Conservation (phyloP, 805 yeast genomes). For the Metschnikowia shivogae region DNA sequence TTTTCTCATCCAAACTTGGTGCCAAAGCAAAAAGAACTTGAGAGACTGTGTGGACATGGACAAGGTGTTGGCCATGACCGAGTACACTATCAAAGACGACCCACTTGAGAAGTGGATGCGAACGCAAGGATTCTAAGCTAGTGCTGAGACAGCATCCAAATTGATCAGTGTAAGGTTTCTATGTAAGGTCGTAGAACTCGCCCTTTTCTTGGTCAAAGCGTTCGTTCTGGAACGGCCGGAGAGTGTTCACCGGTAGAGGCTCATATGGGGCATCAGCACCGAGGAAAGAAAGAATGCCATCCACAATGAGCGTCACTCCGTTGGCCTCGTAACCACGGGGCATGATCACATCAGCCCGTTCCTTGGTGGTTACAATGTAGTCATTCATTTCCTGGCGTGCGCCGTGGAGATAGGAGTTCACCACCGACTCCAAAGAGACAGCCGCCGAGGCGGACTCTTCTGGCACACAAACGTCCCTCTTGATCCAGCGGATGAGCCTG, state of each 20-base stretch:
- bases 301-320: slow-evolving; percentile 58
- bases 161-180: neutral
- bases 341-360: slow-evolving; percentile 67
- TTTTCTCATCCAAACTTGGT: slow-evolving; percentile 65
- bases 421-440: slow-evolving; percentile 31
- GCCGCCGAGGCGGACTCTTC: neutral
- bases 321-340: slow-evolving; percentile 64
- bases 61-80: slow-evolving; percentile 39
- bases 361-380: slow-evolving; percentile 64
- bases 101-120: slow-evolving; percentile 42
- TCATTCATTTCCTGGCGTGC: slow-evolving; percentile 66
- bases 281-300: slow-evolving; percentile 50
- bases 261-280: slow-evolving; percentile 15
- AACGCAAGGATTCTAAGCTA: slow-evolving; percentile 4
- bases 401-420: slow-evolving; percentile 47
- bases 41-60: slow-evolving; percentile 52
- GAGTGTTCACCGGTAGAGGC: slow-evolving; percentile 16
- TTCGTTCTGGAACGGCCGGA: slow-evolving; percentile 34
- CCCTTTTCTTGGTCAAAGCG: slow-evolving; percentile 38
- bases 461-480: slow-evolving; percentile 30
- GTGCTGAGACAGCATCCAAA: neutral
- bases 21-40: slow-evolving; percentile 56
- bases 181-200: slow-evolving; percentile 41
- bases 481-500: slow-evolving; percentile 75
- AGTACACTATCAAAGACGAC: slow-evolving; percentile 50